These are phyloP conservation scores for Solanum pimpinellifolium DNA, from an alignment of 257 asterid species.

Conservation along the genomic window DNA sequence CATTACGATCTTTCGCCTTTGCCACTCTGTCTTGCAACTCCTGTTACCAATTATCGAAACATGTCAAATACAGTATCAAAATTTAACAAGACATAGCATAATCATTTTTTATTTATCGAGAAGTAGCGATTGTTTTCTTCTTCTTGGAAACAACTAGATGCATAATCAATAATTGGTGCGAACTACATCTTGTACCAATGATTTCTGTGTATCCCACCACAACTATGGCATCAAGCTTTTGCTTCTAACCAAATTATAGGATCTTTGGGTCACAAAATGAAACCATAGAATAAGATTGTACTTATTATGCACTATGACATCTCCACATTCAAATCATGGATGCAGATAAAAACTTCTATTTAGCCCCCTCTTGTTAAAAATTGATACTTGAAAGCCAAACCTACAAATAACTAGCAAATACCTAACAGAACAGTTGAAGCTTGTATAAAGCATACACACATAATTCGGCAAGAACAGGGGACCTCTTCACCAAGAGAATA, in stretches of 20 bases:
- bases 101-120: background rate
- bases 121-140: background rate
- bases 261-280: background rate
- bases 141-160: background rate
- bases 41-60: conserved; percentile 18
- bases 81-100: background rate
- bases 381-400: background rate
- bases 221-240: background rate
- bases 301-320: background rate
- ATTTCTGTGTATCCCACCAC: background rate
- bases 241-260: background rate
- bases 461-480: background rate
- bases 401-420: background rate
- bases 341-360: background rate
- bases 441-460: background rate
- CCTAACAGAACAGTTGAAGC: background rate
- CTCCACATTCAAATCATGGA: background rate
- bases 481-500: background rate
- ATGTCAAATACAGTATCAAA: background rate
- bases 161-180: background rate
- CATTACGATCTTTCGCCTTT: conserved; percentile 39
- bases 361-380: background rate
- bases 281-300: background rate
- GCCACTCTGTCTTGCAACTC: conserved; percentile 76
- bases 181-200: background rate